Evolutionary conservation across 2,329 filamentous ascomycete species (phyloP).

Genomic region (Cercospora zeina): DNA sequence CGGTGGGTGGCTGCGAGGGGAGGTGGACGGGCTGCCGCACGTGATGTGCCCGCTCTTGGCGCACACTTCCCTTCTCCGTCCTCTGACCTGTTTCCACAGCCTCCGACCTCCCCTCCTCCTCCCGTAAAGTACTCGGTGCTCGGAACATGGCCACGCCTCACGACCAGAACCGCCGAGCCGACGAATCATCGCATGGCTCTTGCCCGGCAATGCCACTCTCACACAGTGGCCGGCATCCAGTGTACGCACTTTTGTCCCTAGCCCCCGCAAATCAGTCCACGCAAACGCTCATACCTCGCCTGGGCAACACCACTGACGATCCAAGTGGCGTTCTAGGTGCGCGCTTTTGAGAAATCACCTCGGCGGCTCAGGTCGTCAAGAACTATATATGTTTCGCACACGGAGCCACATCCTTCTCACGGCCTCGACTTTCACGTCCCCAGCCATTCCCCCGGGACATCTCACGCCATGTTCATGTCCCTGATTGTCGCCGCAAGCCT

Average conservation of each 20-base stretch:
- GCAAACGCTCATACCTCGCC: background rate
- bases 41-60: constrained; percentile 3
- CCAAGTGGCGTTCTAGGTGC: background rate
- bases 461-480: constrained; percentile 15
- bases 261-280: background rate
- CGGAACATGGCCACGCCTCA: background rate
- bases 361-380: background rate
- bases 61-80: background rate
- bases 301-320: background rate
- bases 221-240: background rate
- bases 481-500: constrained; percentile 13
- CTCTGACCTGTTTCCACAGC: too few relatives aligned
- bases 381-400: background rate
- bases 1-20: constrained; percentile 8
- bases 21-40: background rate
- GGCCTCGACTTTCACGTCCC: background rate
- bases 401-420: background rate
- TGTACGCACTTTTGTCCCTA: background rate
- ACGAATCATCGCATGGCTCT: background rate
- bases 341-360: background rate
- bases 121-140: background rate
- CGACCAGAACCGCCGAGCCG: background rate
- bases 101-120: too few relatives aligned
- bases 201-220: too few relatives aligned
- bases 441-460: background rate